Conservation (phyloP, 2,329 filamentous ascomycete genomes). For the Ceratocystis destructans region DNA sequence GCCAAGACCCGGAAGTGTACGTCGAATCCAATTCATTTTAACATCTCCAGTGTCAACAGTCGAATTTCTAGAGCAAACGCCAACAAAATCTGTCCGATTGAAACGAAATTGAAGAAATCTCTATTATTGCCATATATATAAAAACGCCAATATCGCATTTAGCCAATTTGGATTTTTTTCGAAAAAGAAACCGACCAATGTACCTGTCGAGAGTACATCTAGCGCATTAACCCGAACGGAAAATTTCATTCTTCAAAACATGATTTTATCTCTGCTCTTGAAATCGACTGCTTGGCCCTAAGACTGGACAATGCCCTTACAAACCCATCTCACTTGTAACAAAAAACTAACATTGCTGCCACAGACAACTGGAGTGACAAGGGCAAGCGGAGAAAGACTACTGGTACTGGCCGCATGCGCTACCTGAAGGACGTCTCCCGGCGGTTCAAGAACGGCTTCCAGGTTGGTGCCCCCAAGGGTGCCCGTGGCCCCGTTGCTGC, state of each 20-base stretch:
- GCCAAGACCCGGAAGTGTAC: slow-evolving; percentile 98
- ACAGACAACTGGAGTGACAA: slow-evolving; percentile 99
- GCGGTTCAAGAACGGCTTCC: slow-evolving; percentile 97
- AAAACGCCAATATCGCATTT: background rate
- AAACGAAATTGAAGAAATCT: slow-evolving; percentile 1
- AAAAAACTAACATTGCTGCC: slow-evolving; percentile 12
- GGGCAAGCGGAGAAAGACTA: slow-evolving; percentile 99
- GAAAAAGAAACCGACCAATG: background rate
- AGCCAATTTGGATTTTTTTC: background rate
- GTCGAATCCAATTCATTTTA: slow-evolving; percentile 30
- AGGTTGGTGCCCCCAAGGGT: slow-evolving; percentile 73
- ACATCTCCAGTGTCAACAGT: background rate
- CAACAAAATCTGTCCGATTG: background rate
- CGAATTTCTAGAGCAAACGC: slow-evolving; percentile 7
- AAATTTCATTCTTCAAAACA: background rate
- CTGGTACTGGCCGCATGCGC: slow-evolving; percentile 89
- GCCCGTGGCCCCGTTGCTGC: slow-evolving; percentile 49
- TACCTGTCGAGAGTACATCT: background rate
- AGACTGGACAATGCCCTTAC: background rate
- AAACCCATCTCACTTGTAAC: background rate
- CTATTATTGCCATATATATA: background rate
- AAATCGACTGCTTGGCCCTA: slow-evolving; percentile 6
- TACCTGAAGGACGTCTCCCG: slow-evolving; percentile 86
- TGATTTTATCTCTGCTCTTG: background rate
- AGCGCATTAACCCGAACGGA: background rate